Conservation (phyloP, 2,329 filamentous ascomycete genomes). For the Aspergillus clavatus region DNA sequence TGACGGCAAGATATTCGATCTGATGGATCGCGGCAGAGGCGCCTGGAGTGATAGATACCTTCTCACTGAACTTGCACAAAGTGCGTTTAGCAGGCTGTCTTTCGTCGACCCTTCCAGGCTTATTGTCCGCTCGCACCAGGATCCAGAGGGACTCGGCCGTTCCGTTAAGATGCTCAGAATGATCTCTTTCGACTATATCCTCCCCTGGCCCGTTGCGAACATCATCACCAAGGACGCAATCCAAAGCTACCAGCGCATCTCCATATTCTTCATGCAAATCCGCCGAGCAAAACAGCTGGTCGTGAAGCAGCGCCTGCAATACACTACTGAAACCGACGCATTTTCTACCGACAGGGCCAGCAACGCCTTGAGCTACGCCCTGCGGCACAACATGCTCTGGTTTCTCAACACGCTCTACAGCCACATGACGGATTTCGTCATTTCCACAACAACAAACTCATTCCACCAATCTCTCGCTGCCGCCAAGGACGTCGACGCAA, state of each 20-base stretch:
- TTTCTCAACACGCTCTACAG: constrained; percentile 70
- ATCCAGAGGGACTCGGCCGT: constrained; percentile 47
- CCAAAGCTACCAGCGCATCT: constrained; percentile 64
- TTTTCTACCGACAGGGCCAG: constrained; percentile 38
- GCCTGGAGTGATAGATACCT: constrained; percentile 78
- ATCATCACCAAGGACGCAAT: constrained; percentile 65
- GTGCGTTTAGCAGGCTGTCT: constrained; percentile 55
- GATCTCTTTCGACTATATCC: constrained; percentile 63
- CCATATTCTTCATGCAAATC: constrained; percentile 72
- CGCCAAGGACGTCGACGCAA: constrained; percentile 71
- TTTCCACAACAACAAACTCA: constrained; percentile 55
- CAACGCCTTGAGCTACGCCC: constrained; percentile 35
- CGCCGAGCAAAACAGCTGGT: constrained; percentile 66
- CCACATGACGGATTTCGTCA: constrained; percentile 69
- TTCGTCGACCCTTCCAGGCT: constrained; percentile 59
- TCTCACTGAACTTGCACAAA: constrained; percentile 71
- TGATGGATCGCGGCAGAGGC: constrained; percentile 58
- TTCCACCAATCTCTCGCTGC: constrained; percentile 55
- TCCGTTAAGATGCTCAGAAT: constrained; percentile 60
- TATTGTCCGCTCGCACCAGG: constrained; percentile 50
- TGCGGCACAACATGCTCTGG: constrained; percentile 70
- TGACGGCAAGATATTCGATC: constrained; percentile 65
- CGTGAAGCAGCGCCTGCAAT: constrained; percentile 45
- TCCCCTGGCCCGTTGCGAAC: constrained; percentile 64
- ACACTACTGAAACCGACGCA: constrained; percentile 33